Conservation (phyloP, 495 filamentous ascomycete genomes). For the Thermochaetoides thermophila region DNA sequence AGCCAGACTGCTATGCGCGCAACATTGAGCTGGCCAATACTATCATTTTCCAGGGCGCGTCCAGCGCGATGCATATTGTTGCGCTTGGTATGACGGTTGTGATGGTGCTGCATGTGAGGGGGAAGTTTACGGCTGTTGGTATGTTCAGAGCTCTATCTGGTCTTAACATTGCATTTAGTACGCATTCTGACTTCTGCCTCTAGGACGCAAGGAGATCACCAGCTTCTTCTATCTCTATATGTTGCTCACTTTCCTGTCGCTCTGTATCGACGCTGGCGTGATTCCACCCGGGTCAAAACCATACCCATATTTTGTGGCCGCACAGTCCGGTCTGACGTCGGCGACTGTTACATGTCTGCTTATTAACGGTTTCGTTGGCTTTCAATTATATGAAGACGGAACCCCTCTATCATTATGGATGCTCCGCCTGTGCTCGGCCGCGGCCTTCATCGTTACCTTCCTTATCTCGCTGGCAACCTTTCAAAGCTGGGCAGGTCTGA, state of each 20-base stretch:
- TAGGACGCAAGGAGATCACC: conserved; percentile 95
- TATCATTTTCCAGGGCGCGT: conserved; percentile 90
- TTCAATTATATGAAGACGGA: conserved; percentile 98
- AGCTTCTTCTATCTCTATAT: conserved; percentile 97
- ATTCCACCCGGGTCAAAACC: conserved; percentile 63
- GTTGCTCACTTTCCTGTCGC: conserved; percentile 71
- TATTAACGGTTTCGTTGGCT: conserved; percentile 97
- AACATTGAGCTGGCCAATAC: conserved; percentile 96
- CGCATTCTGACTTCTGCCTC: neutral
- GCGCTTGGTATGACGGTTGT: conserved; percentile 84
- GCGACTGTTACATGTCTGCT: conserved; percentile 78
- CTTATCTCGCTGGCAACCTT: conserved; percentile 84
- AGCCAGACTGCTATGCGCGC: conserved; percentile 82
- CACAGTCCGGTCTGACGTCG: conserved; percentile 80
- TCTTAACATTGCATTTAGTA: neutral
- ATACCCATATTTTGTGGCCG: conserved; percentile 84
- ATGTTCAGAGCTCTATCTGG: conserved; percentile 24
- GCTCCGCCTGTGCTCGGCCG: conserved; percentile 57
- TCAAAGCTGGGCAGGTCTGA: conserved; percentile 76
- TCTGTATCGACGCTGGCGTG: conserved; percentile 87
- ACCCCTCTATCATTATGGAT: conserved; percentile 91
- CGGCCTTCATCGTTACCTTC: conserved; percentile 77
- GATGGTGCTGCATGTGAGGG: conserved; percentile 92
- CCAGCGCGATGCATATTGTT: conserved; percentile 83
- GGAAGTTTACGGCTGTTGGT: conserved; percentile 98